Evolutionary conservation across 108 stramenopile species (phyloP), one percentile per base, ranked within the genome.

Genomic region (Skeletonema costatum): DNA sequence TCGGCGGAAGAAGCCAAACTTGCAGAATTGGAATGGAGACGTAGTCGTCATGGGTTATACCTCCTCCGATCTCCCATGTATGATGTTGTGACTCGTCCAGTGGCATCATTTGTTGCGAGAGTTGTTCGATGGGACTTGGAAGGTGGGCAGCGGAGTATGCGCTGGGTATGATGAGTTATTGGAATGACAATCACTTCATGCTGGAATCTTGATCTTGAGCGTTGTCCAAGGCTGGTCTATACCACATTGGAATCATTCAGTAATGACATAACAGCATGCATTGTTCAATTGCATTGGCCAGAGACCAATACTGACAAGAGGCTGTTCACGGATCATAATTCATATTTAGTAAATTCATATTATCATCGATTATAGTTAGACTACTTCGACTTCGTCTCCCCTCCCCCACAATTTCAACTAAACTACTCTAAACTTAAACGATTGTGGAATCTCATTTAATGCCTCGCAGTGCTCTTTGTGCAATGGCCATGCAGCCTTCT

Each of bases 21-120:
- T 31, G 60, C 71, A n/a, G 74, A 82, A 58, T 72, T 82, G 66
- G 65, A 61, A 25, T 60, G 70, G 70, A 75, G 81, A 76, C 65
- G 71, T 53, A 58, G 70, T 56, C 48, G 81, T 61, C 66, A 64
- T 30, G 44, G 19, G 30, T 72, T 76, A 31, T 76, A 82, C 35
- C 75, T 82, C 16, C 70, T 82, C 56, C 81, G 81, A 19, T 76
- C 81, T 32, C 81, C 81, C n/a, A 56, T 68, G 17, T 82, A 82
- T 50, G 39, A 72, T 67, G 41, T 66, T 60, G 70, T 76, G 7
- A 73, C 81, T 42, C 70, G 51, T 32, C 81, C 81, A 30, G 1
- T 76, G 36, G 46, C 70, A 33, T 68, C 60, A 31, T n/a, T 64
- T 16, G 17, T 72, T 46, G 74, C 53, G 5, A 82, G 41, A 32